phyloP scores from a whole-genome alignment of 1,284 basidiomycete genomes.

The Heterobasidion occidentale region DNA sequence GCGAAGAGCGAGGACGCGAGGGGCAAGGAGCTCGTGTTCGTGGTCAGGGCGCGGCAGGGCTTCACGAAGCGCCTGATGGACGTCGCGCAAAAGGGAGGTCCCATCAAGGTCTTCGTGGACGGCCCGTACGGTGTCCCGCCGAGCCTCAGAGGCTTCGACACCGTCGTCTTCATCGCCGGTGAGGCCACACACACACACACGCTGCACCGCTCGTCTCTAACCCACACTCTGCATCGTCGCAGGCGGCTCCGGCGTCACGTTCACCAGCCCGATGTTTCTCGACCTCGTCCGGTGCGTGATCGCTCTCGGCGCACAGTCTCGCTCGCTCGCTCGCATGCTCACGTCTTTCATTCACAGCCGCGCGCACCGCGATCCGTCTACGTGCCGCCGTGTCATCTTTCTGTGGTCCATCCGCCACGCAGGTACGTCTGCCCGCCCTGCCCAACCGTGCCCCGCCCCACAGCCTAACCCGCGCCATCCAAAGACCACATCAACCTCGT shows the following conservation, averaged over 20 bases:
- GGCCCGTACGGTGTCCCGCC: constrained; percentile 36
- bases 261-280: constrained; percentile 29
- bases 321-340: background rate
- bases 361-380: constrained; percentile 13
- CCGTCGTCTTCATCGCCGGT: constrained; percentile 31
- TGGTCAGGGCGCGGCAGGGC: constrained; percentile 40
- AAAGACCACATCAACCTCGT: constrained; percentile 27
- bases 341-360: constrained; percentile 15
- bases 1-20: too few relatives aligned
- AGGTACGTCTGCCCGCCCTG: constrained; percentile 15
- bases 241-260: constrained; percentile 35
- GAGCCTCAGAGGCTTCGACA: constrained; percentile 18
- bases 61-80: constrained; percentile 29
- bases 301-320: background rate
- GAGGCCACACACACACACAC: background rate
- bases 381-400: constrained; percentile 25
- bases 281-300: constrained; percentile 25
- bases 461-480: background rate
- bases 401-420: constrained; percentile 30
- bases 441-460: background rate
- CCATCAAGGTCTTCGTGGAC: constrained; percentile 28
- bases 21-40: constrained; percentile 27
- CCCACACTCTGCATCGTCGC: too few relatives aligned
- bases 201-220: too few relatives aligned
- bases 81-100: constrained; percentile 15